Base-by-base conservation (phyloP, 768 basidiomycete genomes). In the Auricularia cornea region DNA sequence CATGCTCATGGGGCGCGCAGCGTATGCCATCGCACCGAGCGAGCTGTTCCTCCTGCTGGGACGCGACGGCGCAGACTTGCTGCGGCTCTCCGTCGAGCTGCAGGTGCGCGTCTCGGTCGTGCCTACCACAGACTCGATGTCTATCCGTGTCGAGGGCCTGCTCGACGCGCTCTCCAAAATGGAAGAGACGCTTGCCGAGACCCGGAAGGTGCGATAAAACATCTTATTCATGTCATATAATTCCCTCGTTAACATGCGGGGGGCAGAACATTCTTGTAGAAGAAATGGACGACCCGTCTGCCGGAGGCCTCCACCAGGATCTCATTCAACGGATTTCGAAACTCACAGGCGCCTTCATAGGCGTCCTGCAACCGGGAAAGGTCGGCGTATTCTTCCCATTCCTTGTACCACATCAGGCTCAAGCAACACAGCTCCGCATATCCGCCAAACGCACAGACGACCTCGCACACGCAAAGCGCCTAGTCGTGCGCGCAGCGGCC, bases 31-130 rank as follows among this genome's bases (percentile, higher is more conserved):
- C 63, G 80, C 78, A 20, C 80, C 84, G 3, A 80, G 78, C 59
- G 80, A 88, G 67, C 78, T 89, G 5, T 89, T 91, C 70, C 70
- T 91, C 32, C 78, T 91, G 32, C 79, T 92, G 65, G 89, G 89
- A 44, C 86, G 81, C 90, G 90, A 90, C 71, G 89, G 89, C 38
- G 73, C 77, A 44, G 79, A 90, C 68, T 76, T 89, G 33, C 71
- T 86, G 63, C 76, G 80, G 28, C 65, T 90, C 59, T 85, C 88
- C n/a, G 77, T 74, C 65, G 78, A 78, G 59, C 86, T 83, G 64
- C 81, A 83, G 44, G 82, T 88, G 33, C 84, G 84, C 62, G 78
- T 90, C 40, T 82, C 86, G 8, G 79, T 90, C 62, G 54, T 29
- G 54, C 54, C 54, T 10, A 75, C 77, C 11, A 69, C 77, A 2